A percentile compares a stretch with the other conserved stretches of the same genome.
phyloP scores from a whole-genome alignment of 2,329 filamentous ascomycete species.

The Nemania sp. region DNA sequence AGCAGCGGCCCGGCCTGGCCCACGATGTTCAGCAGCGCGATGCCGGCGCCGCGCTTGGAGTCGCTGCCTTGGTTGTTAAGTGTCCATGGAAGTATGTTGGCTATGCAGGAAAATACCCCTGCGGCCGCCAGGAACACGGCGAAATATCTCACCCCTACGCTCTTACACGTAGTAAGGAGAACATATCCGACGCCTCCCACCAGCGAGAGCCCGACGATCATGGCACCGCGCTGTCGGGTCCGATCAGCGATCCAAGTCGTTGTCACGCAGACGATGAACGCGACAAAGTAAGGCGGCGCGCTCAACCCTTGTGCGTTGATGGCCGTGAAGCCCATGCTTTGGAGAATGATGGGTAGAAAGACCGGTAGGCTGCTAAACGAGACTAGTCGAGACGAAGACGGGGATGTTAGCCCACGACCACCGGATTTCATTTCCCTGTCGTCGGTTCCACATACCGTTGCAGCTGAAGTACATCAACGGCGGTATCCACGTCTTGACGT shows the following conservation, averaged over 20 bases:
- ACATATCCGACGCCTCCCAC: constrained; percentile 66
- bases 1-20: constrained; percentile 66
- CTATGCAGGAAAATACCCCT: constrained; percentile 68
- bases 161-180: constrained; percentile 59
- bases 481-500: constrained; percentile 54
- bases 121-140: constrained; percentile 55
- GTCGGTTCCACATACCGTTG: constrained; percentile 39
- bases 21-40: constrained; percentile 61
- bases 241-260: constrained; percentile 69
- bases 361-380: constrained; percentile 67
- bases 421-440: constrained; percentile 51
- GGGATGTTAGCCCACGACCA: constrained; percentile 47
- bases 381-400: constrained; percentile 51
- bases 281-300: constrained; percentile 63
- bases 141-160: constrained; percentile 44
- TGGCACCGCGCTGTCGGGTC: constrained; percentile 64
- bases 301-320: constrained; percentile 72
- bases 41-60: constrained; percentile 64
- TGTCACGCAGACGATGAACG: constrained; percentile 64
- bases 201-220: constrained; percentile 59
- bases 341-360: constrained; percentile 65
- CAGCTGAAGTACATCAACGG: constrained; percentile 48
- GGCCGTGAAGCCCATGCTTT: constrained; percentile 68
- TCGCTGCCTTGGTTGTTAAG: constrained; percentile 71
- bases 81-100: constrained; percentile 69